Conservation (phyloP, 2,329 filamentous ascomycete species). For the Alternaria incomplexa region DNA sequence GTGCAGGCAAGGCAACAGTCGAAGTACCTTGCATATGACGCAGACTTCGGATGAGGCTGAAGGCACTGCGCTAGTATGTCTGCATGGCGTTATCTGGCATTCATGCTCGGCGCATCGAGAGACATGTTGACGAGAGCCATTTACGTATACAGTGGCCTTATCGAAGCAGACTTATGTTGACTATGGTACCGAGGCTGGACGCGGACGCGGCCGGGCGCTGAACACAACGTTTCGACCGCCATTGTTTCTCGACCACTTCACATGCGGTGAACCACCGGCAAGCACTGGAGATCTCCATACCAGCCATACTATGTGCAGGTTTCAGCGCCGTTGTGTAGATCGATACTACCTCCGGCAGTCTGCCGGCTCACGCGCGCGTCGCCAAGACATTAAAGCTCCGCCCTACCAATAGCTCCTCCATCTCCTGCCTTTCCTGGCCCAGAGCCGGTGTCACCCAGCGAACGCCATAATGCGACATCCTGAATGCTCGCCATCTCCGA, state of each 20-base stretch:
- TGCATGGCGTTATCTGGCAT: not conserved
- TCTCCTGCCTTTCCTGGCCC: slow-evolving; percentile 14
- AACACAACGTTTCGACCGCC: not conserved
- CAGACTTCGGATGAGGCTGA: not conserved
- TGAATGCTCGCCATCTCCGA: not conserved
- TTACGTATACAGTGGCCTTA: slow-evolving; percentile 2
- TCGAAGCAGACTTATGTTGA: not conserved
- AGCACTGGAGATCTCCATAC: not conserved
- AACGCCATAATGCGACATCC: not conserved
- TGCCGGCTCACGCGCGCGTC: slow-evolving; percentile 1
- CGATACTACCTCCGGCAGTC: slow-evolving; percentile 1
- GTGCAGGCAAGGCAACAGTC: not conserved
- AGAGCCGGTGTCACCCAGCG: not conserved
- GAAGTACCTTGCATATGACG: not conserved
- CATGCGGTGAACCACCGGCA: not conserved
- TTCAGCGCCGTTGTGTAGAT: slow-evolving; percentile 3
- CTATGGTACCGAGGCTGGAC: not conserved
- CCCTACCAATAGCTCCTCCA: slow-evolving; percentile 2
- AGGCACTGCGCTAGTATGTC: not conserved
- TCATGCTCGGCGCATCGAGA: not conserved
- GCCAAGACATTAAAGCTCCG: slow-evolving; percentile 4
- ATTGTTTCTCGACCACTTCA: not conserved
- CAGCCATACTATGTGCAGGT: not conserved
- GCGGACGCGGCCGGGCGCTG: not conserved
- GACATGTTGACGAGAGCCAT: not conserved